Conservation (phyloP, 2,329 filamentous ascomycete genomes). For the Pseudocercospora crystallina region DNA sequence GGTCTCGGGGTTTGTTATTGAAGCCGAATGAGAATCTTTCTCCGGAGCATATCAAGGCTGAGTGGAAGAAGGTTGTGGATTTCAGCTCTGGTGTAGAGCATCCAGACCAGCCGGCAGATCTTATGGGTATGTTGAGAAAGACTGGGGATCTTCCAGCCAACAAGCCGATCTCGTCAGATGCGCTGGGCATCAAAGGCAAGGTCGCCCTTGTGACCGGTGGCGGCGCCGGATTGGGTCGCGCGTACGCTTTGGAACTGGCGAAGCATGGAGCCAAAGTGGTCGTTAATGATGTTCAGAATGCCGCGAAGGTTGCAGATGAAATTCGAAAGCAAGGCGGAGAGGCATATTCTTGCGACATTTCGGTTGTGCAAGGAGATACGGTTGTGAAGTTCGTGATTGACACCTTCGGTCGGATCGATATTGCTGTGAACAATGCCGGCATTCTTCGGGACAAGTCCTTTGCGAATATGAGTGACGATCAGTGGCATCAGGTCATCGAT, state of each 20-base stretch:
- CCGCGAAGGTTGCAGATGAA: constrained; percentile 83
- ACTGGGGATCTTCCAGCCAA: constrained; percentile 91
- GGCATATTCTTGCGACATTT: constrained; percentile 86
- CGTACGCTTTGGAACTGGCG: constrained; percentile 82
- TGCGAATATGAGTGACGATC: constrained; percentile 87
- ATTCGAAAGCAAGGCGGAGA: constrained; percentile 85
- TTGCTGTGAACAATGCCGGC: constrained; percentile 89
- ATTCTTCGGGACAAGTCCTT: constrained; percentile 97
- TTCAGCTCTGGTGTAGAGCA: constrained; percentile 60
- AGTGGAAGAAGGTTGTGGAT: constrained; percentile 83
- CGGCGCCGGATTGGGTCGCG: constrained; percentile 84
- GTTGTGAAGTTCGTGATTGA: constrained; percentile 92
- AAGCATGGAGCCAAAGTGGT: constrained; percentile 80
- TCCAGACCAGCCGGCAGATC: constrained; percentile 79
- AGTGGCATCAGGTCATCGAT: constrained; percentile 87
- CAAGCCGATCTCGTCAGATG: constrained; percentile 93
- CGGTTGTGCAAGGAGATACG: constrained; percentile 83
- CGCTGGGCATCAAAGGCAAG: constrained; percentile 86
- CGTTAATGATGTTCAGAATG: constrained; percentile 88
- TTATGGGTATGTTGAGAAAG: constrained; percentile 77
- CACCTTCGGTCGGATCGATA: constrained; percentile 86
- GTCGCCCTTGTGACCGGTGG: constrained; percentile 84
- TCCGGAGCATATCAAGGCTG: constrained; percentile 39
- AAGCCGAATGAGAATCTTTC: constrained; percentile 78
- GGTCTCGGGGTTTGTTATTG: constrained; percentile 78